phyloP scores from a whole-genome alignment of 2,329 filamentous ascomycete genomes.

The Plenodomus lindquistii region DNA sequence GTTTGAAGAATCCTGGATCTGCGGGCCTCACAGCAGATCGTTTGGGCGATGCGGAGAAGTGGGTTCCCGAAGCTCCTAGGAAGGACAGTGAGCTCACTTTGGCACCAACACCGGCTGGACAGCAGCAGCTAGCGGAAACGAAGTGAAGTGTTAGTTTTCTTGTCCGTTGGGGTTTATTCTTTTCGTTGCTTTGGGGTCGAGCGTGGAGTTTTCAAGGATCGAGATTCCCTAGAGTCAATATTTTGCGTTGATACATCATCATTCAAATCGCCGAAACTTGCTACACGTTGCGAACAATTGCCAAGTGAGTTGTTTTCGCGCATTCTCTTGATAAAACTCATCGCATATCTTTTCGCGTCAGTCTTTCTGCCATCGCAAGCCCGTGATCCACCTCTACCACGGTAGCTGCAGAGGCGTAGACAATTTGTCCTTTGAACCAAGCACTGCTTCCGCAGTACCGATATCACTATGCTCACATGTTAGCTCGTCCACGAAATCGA shows the following conservation, averaged over 20 bases:
- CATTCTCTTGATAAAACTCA: too few relatives aligned
- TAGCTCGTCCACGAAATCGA: background rate
- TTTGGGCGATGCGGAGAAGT: conserved; percentile 34
- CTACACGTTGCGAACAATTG: too few relatives aligned
- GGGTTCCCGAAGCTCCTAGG: conserved; percentile 12
- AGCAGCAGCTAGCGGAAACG: background rate
- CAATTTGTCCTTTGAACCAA: conserved; percentile 60
- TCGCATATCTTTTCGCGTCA: too few relatives aligned
- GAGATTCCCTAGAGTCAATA: too few relatives aligned
- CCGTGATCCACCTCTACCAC: conserved; percentile 63
- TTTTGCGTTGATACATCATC: too few relatives aligned
- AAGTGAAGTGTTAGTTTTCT: background rate
- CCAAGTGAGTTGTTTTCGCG: too few relatives aligned
- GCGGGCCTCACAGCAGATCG: conserved; percentile 32
- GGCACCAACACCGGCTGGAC: background rate
- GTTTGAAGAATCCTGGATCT: conserved; percentile 51
- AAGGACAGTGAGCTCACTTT: conserved; percentile 5
- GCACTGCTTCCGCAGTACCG: conserved; percentile 66
- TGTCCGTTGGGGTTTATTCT: background rate
- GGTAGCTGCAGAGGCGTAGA: conserved; percentile 68
- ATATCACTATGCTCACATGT: conserved; percentile 59
- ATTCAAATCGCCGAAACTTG: too few relatives aligned
- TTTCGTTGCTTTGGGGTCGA: background rate
- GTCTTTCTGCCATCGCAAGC: too few relatives aligned
- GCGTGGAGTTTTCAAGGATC: background rate